Percentiles rank a stretch among this genome's conserved stretches.
These are phyloP conservation scores for Pleurostoma richardsiae DNA, from an alignment of 2,329 filamentous ascomycete genomes.

Conservation along the genomic window DNA sequence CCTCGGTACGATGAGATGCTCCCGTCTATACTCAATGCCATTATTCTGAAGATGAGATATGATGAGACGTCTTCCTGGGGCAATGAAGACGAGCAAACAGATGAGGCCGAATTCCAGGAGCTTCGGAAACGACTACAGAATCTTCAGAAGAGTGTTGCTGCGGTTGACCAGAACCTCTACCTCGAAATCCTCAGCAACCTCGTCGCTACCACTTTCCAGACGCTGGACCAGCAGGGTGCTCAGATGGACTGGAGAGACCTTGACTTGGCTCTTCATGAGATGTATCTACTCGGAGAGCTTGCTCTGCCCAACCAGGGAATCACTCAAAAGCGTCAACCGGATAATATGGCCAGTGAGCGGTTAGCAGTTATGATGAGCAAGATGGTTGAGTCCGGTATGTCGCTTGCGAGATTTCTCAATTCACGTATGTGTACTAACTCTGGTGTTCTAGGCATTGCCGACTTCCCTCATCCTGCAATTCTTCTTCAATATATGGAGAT, in stretches of 20 bases:
- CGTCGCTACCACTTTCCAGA: constrained; percentile 81
- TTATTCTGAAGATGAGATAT: constrained; percentile 94
- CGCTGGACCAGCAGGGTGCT: constrained; percentile 66
- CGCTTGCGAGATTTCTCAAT: not conserved
- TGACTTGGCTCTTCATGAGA: constrained; percentile 89
- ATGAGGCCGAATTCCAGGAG: constrained; percentile 96
- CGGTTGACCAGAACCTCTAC: constrained; percentile 82
- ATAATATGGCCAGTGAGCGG: constrained; percentile 71
- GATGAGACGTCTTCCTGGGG: constrained; percentile 94
- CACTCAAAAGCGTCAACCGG: constrained; percentile 80
- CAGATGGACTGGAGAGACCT: constrained; percentile 92
- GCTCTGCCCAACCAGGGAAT: constrained; percentile 84
- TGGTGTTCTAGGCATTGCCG: constrained; percentile 62
- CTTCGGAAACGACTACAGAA: constrained; percentile 84
- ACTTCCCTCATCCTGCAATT: constrained; percentile 84
- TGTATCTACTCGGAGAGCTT: constrained; percentile 92
- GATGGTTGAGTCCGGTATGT: constrained; percentile 86
- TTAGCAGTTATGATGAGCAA: constrained; percentile 89
- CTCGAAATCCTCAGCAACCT: constrained; percentile 83
- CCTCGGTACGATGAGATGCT: constrained; percentile 76
- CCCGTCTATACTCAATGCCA: constrained; percentile 81
- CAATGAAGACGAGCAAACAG: constrained; percentile 88
- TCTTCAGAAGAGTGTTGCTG: constrained; percentile 87
- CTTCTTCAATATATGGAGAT: constrained; percentile 98
- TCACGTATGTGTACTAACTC: constrained; percentile 8